Evolutionary conservation across 73 alveolate species (phyloP).

Genomic region (Paramecium pentaurelia): DNA sequence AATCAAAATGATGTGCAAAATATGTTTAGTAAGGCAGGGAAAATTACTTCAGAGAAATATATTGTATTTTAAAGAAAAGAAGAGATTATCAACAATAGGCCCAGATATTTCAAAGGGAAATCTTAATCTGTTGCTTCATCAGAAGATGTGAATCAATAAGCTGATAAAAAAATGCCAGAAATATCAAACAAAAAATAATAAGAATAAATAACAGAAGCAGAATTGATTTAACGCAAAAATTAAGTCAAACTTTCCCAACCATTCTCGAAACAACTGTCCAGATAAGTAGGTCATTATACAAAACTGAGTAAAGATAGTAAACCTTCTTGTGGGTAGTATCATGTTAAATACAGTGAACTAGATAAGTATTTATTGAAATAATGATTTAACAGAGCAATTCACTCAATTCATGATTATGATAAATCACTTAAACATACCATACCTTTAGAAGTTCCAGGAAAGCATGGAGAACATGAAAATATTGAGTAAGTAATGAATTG

Average conservation of each 20-base stretch:
- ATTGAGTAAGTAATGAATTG: background rate
- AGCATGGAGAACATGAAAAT: background rate
- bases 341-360: constrained; percentile 40
- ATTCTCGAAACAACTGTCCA: background rate
- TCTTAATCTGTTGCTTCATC: background rate
- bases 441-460: background rate
- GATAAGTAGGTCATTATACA: background rate
- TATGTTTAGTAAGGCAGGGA: constrained; percentile 59
- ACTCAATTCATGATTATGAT: background rate
- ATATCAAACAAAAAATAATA: background rate
- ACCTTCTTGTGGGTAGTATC: constrained; percentile 56
- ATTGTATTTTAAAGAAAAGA: constrained; percentile 54
- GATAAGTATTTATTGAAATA: constrained; percentile 24
- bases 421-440: background rate
- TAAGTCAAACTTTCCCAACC: background rate
- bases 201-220: background rate
- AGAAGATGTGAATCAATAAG: background rate
- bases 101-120: background rate
- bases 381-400: background rate
- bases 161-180: constrained; percentile 12
- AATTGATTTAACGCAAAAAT: background rate
- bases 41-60: constrained; percentile 52
- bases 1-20: constrained; percentile 17
- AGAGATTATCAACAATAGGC: background rate
- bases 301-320: background rate